Percentiles rank a stretch among this genome's conserved stretches.
phyloP scores from a whole-genome alignment of 108 stramenopile species.

The Nitzschia palea region DNA sequence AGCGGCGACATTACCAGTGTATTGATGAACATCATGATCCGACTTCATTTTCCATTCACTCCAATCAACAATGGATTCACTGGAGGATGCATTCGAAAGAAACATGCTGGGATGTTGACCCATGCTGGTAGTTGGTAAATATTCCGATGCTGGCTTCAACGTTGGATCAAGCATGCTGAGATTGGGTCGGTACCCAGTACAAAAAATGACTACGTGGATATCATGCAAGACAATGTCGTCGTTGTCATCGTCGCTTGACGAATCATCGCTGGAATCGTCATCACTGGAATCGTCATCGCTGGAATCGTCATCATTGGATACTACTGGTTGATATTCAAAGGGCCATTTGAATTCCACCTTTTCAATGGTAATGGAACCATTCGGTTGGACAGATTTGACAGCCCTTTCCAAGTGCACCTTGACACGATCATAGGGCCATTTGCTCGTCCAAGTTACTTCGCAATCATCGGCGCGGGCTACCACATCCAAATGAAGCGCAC shows the following conservation, averaged over 20 bases:
- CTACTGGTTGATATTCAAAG: not conserved
- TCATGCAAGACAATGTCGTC: constrained; percentile 22
- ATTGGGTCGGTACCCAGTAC: constrained; percentile 53
- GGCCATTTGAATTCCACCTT: constrained; percentile 8
- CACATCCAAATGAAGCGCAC: constrained; percentile 36
- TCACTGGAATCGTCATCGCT: constrained; percentile 8
- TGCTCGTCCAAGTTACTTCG: constrained; percentile 13
- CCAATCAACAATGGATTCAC: too few relatives aligned
- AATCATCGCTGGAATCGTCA: not conserved
- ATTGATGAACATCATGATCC: not conserved
- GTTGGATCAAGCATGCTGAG: constrained; percentile 41
- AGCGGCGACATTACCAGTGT: not conserved
- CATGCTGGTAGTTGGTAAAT: not conserved
- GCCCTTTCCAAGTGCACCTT: not conserved
- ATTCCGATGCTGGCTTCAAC: constrained; percentile 3
- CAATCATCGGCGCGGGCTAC: constrained; percentile 20
- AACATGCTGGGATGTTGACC: constrained; percentile 11
- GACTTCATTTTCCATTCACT: constrained; percentile 34
- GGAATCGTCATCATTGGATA: not conserved
- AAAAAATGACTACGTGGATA: constrained; percentile 51
- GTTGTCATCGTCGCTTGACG: not conserved
- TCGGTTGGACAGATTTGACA: constrained; percentile 9
- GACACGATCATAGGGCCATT: constrained; percentile 51
- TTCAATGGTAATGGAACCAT: not conserved
- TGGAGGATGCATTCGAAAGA: not conserved